Evolutionary conservation across 2,329 filamentous ascomycete species (phyloP), one percentile per base, ranked within the genome.

Genomic region (Penicillium sp.): DNA sequence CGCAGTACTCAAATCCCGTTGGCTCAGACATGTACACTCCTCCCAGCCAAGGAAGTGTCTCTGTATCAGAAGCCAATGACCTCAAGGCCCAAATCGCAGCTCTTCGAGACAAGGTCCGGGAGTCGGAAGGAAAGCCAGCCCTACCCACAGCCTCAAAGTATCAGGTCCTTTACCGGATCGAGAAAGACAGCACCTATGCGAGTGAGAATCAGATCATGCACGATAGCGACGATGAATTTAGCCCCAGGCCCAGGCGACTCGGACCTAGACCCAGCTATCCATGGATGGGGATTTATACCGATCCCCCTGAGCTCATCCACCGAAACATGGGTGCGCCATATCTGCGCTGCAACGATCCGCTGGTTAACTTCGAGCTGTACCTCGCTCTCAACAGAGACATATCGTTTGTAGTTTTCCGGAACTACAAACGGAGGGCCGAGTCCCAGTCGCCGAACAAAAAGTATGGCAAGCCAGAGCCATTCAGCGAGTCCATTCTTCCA

Each of bases 351-450:
- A 49, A 49, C 19, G 46, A 43, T n/a, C 33, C 32, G 1, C 15
- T 49, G 40, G 8, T 9, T 7, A 49, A 49, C 24, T 49, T 49
- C 26, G 46, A 49, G 40, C 26, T 49, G 6, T 49, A 49, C 33
- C 40, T 49, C 32, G 46, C 46, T 28, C 32, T 49, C 24, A 49
- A 49, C 15, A 35, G 10, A 26, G 46, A 49, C 15, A 49, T 49
- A 22, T 44, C 46, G 1, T 49, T 49, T 17, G 40, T 44, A 3
- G 19, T 49, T 2, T 49, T 49, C 26, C 39, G 33, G 4, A 49
- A 44, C 33, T 49, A 37, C 26, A 49, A 28, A 22, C 37, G 46
- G 22, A 44, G 24, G 8, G 19, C 24, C 6, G 40, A 31, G 24
- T 15, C 15, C 3, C 26, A 44, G 26, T 26, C 40, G 17, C 12